Base-by-base conservation (phyloP, 1,284 basidiomycete genomes). In the Ceratobasidium sp. region DNA sequence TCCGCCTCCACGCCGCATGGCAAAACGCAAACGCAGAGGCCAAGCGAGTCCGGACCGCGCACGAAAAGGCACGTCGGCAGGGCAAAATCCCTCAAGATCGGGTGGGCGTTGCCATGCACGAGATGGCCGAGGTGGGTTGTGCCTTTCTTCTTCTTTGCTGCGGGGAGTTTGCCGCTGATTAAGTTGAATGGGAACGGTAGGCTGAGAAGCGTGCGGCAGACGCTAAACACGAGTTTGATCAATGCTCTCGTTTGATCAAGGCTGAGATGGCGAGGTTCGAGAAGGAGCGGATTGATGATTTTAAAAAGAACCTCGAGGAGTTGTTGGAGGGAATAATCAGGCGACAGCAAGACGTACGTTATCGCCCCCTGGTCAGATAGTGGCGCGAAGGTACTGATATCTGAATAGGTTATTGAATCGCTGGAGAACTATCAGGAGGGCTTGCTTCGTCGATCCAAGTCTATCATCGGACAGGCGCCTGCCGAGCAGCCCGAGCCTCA, bases 181-280 rank as follows among this genome's bases (percentile, higher is more conserved):
- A 42, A 20, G 70, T 57, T 73, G 28, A 76, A 59, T 23, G 26
- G 57, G 48, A 28, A 57, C 74, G 23, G 56, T 62, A 96, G 96
- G 92, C 94, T 1, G 96, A 98, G 84, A 88, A 95, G 76, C 90
- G 92, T 44, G 91, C 93, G 3, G 85, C 94, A 64, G 95, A 96
- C 68, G 89, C 93, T 0, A 93, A 94, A 81, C 90, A 91, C 73
- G 95, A 98, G 80, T 99, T 95, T 83, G 96, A 98, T 62, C 90
- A 93, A 42, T 93, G 94, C 6, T 94, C 95, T 40, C 92, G 92
- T 80, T 87, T 98, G 38, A 93, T 96, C 82, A 99, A 99, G 85
- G 86, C 89, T 3, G 98, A 99, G 86, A 92, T 98, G 82, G 92
- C 91, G n/a, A 88, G 96, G 46, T 98, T 99, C 83, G 97, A 99